A percentile compares a stretch with the other conserved stretches of the same genome.
These are phyloP conservation scores for Clonostachys sp. DNA, from an alignment of 2,329 filamentous ascomycete genomes.

Conservation along the genomic window DNA sequence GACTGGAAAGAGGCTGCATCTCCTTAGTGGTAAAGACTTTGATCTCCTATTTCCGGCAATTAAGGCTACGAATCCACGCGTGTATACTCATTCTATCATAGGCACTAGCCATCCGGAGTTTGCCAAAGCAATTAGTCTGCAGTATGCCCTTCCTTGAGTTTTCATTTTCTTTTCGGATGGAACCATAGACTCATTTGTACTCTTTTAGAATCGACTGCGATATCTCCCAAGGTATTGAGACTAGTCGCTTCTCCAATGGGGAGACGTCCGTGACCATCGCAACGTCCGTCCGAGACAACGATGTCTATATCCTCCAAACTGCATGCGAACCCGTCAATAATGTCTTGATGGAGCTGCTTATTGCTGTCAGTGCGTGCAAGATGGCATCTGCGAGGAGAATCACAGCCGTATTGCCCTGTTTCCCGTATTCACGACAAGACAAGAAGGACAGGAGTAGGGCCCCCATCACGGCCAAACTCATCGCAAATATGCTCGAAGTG, in stretches of 20 bases:
- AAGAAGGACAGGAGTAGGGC: slow-evolving; percentile 93
- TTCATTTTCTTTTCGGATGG: too few species aligned
- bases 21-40: too few species aligned
- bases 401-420: slow-evolving; percentile 93
- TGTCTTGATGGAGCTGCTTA: slow-evolving; percentile 94
- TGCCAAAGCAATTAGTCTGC: too few species aligned
- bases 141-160: too few species aligned
- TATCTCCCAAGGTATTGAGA: too few species aligned
- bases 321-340: slow-evolving; percentile 96
- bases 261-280: slow-evolving; percentile 90
- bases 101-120: too few species aligned
- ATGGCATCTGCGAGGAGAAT: slow-evolving; percentile 73
- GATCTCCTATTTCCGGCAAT: too few species aligned
- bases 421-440: slow-evolving; percentile 93
- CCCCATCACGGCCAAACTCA: slow-evolving; percentile 93
- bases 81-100: too few species aligned
- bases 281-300: slow-evolving; percentile 93
- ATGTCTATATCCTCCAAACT: slow-evolving; percentile 96
- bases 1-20: too few species aligned
- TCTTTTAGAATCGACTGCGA: too few species aligned
- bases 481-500: slow-evolving; percentile 96
- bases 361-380: slow-evolving; percentile 93
- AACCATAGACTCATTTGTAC: too few species aligned
- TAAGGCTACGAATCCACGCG: too few species aligned
- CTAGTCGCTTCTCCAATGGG: slow-evolving; percentile 72